Conservation (phyloP, 768 basidiomycete species). For the Austroboletus eburneus region DNA sequence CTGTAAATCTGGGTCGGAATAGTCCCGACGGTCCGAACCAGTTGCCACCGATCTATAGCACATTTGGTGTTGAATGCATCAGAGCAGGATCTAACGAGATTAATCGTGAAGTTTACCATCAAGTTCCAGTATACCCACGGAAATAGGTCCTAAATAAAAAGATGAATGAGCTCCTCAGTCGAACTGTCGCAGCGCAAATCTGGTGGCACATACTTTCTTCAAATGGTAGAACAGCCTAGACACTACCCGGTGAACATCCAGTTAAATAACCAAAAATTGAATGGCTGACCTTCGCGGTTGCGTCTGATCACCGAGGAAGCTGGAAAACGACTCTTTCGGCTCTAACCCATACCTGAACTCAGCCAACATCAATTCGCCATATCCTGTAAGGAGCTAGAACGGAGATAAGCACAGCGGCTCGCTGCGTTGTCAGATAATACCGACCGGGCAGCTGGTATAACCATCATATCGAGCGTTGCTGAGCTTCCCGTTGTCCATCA, state of each 20-base stretch:
- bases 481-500: constrained; percentile 69
- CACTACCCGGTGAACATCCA: constrained; percentile 4
- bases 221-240: constrained; percentile 77
- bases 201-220: constrained; percentile 55
- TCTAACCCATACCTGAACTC: constrained; percentile 93
- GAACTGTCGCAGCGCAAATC: neutral
- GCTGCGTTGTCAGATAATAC: constrained; percentile 24
- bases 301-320: constrained; percentile 67
- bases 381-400: constrained; percentile 68
- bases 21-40: constrained; percentile 48
- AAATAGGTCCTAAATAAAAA: constrained; percentile 28
- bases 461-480: constrained; percentile 77
- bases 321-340: constrained; percentile 81
- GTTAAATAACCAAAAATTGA: neutral
- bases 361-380: constrained; percentile 79
- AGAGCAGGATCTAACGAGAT: constrained; percentile 2
- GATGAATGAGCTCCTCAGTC: neutral
- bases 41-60: constrained; percentile 34
- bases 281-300: constrained; percentile 58
- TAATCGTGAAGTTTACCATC: constrained; percentile 44
- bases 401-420: constrained; percentile 1
- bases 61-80: neutral
- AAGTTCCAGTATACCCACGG: constrained; percentile 69
- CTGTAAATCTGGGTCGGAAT: constrained; percentile 36
- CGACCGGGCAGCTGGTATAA: constrained; percentile 82